phyloP scores from a whole-genome alignment of 495 filamentous ascomycete genomes.

The Penicillium alfredii region DNA sequence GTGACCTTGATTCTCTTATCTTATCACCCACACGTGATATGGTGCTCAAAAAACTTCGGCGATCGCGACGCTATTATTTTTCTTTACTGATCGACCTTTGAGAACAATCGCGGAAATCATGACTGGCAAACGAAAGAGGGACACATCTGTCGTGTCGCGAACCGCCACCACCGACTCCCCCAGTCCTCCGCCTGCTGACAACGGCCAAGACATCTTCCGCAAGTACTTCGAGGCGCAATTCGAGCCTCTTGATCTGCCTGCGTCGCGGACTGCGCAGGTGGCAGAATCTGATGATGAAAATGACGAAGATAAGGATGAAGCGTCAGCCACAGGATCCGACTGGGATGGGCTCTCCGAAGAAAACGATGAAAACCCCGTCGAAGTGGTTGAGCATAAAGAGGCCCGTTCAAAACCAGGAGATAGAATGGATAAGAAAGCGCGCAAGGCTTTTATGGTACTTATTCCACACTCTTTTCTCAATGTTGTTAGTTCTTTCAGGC shows the following conservation, averaged over 20 bases:
- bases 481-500: neutral
- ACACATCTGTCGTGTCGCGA: slow-evolving; percentile 31
- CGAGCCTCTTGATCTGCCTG: slow-evolving; percentile 53
- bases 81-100: neutral
- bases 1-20: slow-evolving; percentile 23
- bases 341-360: slow-evolving; percentile 62
- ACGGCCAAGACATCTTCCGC: slow-evolving; percentile 55
- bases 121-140: slow-evolving; percentile 37
- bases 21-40: slow-evolving; percentile 45
- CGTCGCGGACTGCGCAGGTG: slow-evolving; percentile 4
- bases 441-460: slow-evolving; percentile 72
- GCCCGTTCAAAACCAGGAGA: slow-evolving; percentile 29
- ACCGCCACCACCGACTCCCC: no score
- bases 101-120: slow-evolving; percentile 17
- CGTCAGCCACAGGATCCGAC: slow-evolving; percentile 32
- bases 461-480: neutral
- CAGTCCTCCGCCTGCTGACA: slow-evolving; percentile 16
- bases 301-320: slow-evolving; percentile 29
- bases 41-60: slow-evolving; percentile 13
- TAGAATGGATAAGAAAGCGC: slow-evolving; percentile 54
- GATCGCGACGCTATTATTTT: slow-evolving; percentile 1
- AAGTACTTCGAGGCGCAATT: slow-evolving; percentile 86
- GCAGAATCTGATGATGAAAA: slow-evolving; percentile 17
- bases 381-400: slow-evolving; percentile 63
- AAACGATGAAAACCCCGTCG: slow-evolving; percentile 32